A percentile compares a stretch with the other conserved stretches of the same genome.
Evolutionary conservation across 139 green algal species (phyloP).

Genomic region (Deuterostichococcus epilithicus): DNA sequence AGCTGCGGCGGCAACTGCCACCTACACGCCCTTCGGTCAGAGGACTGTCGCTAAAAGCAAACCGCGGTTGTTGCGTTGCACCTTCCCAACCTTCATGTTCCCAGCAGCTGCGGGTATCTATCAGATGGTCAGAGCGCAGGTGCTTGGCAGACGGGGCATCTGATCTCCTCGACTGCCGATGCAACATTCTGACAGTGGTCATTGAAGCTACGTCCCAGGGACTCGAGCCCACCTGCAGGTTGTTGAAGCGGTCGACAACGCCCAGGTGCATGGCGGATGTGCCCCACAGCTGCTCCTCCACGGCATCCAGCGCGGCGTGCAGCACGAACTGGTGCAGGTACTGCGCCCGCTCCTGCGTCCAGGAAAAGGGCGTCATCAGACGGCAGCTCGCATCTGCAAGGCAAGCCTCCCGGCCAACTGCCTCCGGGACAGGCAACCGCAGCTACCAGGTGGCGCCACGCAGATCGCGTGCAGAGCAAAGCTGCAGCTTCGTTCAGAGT

Average conservation of each 20-base stretch:
- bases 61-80: too few species aligned
- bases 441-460: neutral
- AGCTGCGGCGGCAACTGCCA: too few species aligned
- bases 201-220: neutral
- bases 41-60: too few species aligned
- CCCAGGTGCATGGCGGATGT: conserved; percentile 78
- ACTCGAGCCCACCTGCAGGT: conserved; percentile 46
- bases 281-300: conserved; percentile 87
- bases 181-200: neutral
- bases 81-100: too few species aligned
- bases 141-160: too few species aligned
- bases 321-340: conserved; percentile 98
- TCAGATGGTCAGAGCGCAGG: too few species aligned
- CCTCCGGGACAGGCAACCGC: neutral
- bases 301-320: conserved; percentile 86
- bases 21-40: too few species aligned
- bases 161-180: too few species aligned
- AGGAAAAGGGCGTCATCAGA: neutral
- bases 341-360: conserved; percentile 69
- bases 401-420: neutral
- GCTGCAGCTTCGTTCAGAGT: neutral
- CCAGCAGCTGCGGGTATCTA: too few species aligned
- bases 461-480: neutral
- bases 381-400: neutral
- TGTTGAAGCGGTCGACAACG: conserved; percentile 94